A percentile compares a stretch with the other conserved stretches of the same genome.
phyloP scores from a whole-genome alignment of 140 eudicot species.

The Anethum foeniculum region DNA sequence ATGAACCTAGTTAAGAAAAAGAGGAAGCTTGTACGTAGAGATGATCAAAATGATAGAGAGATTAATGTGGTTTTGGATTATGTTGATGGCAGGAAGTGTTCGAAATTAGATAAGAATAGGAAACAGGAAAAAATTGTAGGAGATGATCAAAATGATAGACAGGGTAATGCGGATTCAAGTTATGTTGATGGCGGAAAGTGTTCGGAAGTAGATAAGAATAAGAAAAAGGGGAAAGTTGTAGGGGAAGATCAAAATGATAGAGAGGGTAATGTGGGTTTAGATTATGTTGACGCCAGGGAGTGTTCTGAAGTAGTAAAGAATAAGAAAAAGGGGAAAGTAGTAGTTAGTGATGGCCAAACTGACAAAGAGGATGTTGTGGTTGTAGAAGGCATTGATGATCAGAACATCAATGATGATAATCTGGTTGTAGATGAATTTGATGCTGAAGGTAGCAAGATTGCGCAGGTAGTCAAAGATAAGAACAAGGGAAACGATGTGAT shows the following conservation, averaged over 20 bases:
- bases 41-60: neutral
- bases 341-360: neutral
- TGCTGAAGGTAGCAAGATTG: neutral
- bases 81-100: neutral
- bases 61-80: neutral
- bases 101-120: no score
- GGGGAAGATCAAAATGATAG: neutral
- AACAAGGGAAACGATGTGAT: neutral
- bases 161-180: neutral
- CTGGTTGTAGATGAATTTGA: neutral
- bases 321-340: neutral
- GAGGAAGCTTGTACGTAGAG: neutral
- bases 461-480: neutral
- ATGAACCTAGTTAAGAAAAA: neutral
- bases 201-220: neutral
- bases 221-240: neutral
- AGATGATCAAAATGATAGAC: neutral
- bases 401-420: neutral
- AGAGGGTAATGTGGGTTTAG: neutral
- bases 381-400: no score
- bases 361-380: neutral
- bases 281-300: neutral
- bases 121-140: neutral
- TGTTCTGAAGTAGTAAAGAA: neutral
- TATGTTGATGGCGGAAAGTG: neutral